These are phyloP conservation scores for Globisporangium megalacanthum DNA, from an alignment of 352 stramenopile genomes.

Conservation along the genomic window DNA sequence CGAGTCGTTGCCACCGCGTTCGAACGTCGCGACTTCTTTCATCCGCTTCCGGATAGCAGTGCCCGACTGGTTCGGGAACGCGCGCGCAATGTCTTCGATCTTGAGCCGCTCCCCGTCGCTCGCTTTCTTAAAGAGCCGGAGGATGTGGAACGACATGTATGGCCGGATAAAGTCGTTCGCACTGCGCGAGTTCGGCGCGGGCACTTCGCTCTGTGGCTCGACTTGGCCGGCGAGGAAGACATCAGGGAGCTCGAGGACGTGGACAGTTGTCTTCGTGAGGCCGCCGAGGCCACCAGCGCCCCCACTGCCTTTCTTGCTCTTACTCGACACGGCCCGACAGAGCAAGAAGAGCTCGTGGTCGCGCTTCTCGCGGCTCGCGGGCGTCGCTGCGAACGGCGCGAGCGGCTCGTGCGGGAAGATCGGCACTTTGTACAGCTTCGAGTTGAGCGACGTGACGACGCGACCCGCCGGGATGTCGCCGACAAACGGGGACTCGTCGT, in stretches of 20 bases:
- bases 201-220: conserved; percentile 80
- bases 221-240: conserved; percentile 76
- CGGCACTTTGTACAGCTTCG: conserved; percentile 79
- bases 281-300: conserved; percentile 9
- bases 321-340: conserved; percentile 54
- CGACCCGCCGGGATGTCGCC: conserved; percentile 70
- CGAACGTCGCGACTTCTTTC: conserved; percentile 83
- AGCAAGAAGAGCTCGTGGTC: conserved; percentile 66
- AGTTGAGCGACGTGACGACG: conserved; percentile 77
- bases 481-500: conserved; percentile 80
- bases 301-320: conserved; percentile 54
- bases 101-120: conserved; percentile 73
- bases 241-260: conserved; percentile 74
- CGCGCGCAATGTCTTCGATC: conserved; percentile 78
- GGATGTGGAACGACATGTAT: conserved; percentile 86
- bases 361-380: conserved; percentile 32
- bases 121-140: conserved; percentile 79
- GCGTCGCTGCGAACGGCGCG: conserved; percentile 37
- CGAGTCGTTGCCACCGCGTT: conserved; percentile 75
- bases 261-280: conserved; percentile 54
- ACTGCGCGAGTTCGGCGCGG: conserved; percentile 68
- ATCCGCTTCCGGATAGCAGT: conserved; percentile 84
- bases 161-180: conserved; percentile 83
- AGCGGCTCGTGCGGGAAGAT: conserved; percentile 70
- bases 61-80: conserved; percentile 76